Conservation (phyloP, 108 stramenopile species). For the Stephanodiscus triporus region DNA sequence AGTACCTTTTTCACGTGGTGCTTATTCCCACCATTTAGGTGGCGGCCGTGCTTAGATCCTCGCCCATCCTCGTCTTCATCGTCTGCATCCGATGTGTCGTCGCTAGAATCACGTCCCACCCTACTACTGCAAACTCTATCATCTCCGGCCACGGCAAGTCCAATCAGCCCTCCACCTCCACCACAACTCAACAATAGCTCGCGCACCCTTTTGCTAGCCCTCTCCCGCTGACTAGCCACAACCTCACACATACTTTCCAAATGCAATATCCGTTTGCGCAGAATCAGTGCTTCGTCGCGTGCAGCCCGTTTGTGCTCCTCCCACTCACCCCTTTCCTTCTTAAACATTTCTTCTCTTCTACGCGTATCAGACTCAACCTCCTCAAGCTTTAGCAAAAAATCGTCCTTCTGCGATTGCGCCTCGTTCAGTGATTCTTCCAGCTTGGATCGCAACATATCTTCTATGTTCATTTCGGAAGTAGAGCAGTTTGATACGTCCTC, state of each 20-base stretch:
- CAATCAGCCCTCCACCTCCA: not conserved
- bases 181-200: not conserved
- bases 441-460: not conserved
- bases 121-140: not conserved
- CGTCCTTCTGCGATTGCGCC: not conserved
- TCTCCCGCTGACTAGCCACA: slow-evolving; percentile 1
- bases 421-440: not conserved
- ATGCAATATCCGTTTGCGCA: not conserved
- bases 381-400: not conserved
- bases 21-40: not conserved
- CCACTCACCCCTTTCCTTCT: not conserved
- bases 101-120: not conserved
- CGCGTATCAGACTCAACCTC: not conserved
- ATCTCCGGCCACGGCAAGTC: not conserved
- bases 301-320: not conserved
- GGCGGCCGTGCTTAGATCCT: not conserved
- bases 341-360: not conserved
- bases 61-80: not conserved
- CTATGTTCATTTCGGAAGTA: not conserved
- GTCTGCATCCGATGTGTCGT: not conserved
- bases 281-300: not conserved
- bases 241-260: slow-evolving; percentile 7
- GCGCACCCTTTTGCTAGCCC: not conserved
- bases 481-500: slow-evolving; percentile 7
- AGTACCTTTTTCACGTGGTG: not conserved